Evolutionary conservation across 2,329 filamentous ascomycete species (phyloP).

Genomic region (Sporothrix variecibatus): DNA sequence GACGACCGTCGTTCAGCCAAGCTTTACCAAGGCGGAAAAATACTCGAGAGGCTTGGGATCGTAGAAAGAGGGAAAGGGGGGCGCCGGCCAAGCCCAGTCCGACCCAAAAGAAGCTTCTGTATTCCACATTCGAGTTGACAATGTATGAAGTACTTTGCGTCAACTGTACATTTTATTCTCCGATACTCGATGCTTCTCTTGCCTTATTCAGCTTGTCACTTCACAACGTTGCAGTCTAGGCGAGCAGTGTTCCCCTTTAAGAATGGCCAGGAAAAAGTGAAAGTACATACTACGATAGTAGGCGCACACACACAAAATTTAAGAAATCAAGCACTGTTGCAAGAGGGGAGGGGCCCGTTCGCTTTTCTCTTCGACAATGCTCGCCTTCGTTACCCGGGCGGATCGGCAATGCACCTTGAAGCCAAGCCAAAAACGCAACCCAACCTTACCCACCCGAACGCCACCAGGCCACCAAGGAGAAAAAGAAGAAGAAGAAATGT

Average conservation of each 20-base stretch:
- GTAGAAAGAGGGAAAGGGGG: no score
- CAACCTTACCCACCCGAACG: background rate
- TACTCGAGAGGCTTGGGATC: background rate
- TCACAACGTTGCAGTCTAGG: background rate
- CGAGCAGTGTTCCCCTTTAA: background rate
- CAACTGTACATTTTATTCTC: background rate
- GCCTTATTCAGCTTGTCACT: background rate
- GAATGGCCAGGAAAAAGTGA: background rate
- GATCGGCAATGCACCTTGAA: background rate
- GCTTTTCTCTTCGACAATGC: background rate
- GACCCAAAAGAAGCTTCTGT: background rate
- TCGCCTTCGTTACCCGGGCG: background rate
- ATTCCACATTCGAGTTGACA: background rate
- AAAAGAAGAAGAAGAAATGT: background rate
- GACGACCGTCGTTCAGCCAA: background rate
- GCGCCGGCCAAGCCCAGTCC: no score
- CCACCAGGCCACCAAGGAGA: background rate
- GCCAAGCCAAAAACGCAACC: background rate
- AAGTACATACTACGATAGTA: no score
- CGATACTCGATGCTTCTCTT: background rate
- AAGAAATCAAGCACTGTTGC: background rate
- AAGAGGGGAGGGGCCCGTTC: background rate
- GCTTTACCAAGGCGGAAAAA: slow-evolving; percentile 6
- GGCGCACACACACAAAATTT: background rate
- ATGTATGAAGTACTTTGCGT: background rate